These are phyloP conservation scores for Suillus subaureus DNA, from an alignment of 768 basidiomycete species.

Conservation along the genomic window DNA sequence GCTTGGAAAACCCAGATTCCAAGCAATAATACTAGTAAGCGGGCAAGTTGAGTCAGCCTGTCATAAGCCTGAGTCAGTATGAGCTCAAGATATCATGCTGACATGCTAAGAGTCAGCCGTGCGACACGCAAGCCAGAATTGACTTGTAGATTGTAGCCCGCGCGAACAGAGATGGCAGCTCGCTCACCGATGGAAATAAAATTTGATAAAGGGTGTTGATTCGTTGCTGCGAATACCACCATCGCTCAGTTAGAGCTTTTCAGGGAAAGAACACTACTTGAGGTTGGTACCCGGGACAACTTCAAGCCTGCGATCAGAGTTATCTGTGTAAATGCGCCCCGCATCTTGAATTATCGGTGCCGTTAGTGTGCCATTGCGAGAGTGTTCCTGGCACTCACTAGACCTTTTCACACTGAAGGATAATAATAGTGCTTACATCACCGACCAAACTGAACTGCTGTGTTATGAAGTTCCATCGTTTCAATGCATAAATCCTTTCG, in stretches of 20 bases:
- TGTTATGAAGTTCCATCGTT: background rate
- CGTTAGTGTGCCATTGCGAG: background rate
- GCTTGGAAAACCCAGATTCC: background rate
- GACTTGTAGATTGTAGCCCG: too few species aligned
- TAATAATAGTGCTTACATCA: background rate
- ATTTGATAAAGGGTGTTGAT: background rate
- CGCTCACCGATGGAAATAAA: background rate
- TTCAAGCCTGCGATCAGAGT: background rate
- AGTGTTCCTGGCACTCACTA: background rate
- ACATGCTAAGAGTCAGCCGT: background rate
- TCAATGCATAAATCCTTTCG: background rate
- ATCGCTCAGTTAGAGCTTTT: background rate
- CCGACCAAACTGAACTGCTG: background rate
- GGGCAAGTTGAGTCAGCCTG: conserved; percentile 1
- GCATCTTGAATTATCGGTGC: background rate
- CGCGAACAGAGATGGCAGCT: background rate
- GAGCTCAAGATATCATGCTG: background rate
- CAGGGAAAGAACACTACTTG: too few species aligned
- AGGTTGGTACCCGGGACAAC: background rate
- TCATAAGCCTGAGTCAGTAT: background rate
- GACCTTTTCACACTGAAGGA: background rate
- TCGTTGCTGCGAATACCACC: background rate
- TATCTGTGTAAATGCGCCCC: background rate
- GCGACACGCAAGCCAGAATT: background rate
- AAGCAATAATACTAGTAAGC: background rate